phyloP scores from a whole-genome alignment of 2,329 filamentous ascomycete species.

The Colletotrichum zoysiae region DNA sequence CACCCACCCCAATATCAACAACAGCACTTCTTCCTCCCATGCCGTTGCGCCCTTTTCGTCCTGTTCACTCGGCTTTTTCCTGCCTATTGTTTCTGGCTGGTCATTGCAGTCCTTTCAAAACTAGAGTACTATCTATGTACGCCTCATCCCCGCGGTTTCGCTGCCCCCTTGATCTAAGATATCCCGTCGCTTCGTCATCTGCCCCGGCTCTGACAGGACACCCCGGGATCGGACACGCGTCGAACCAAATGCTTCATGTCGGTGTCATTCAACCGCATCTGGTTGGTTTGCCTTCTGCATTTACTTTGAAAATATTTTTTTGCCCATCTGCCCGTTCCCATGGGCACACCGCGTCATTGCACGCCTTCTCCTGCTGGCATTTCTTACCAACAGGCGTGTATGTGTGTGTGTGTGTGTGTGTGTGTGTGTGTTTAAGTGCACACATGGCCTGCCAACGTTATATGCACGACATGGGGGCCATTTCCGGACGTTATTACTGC shows the following conservation, averaged over 20 bases:
- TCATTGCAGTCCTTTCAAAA: neutral
- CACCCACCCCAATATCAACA: constrained; percentile 40
- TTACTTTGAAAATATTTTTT: neutral
- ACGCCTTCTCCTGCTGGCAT: constrained; percentile 5
- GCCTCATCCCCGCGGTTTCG: neutral
- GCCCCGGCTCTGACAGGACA: constrained; percentile 1
- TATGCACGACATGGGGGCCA: constrained; percentile 39
- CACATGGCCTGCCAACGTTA: constrained; percentile 19
- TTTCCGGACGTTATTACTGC: constrained; percentile 31
- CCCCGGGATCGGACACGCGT: neutral
- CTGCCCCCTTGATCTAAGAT: neutral
- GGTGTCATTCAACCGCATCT: constrained; percentile 17
- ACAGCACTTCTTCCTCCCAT: constrained; percentile 16
- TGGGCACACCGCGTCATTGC: constrained; percentile 2
- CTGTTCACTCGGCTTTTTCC: neutral
- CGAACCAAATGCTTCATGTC: neutral
- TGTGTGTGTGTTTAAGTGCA: neutral
- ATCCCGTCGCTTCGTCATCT: constrained; percentile 1
- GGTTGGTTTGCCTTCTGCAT: neutral
- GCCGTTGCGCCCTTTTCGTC: neutral
- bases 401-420: too few relatives aligned
- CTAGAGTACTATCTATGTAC: too few relatives aligned
- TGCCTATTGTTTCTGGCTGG: neutral
- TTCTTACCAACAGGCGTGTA: neutral
- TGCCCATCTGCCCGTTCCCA: constrained; percentile 3